A percentile compares a stretch with the other conserved stretches of the same genome.
These are phyloP conservation scores for Quercus tomentella DNA, from an alignment of 331 rosid genomes.

Conservation along the genomic window DNA sequence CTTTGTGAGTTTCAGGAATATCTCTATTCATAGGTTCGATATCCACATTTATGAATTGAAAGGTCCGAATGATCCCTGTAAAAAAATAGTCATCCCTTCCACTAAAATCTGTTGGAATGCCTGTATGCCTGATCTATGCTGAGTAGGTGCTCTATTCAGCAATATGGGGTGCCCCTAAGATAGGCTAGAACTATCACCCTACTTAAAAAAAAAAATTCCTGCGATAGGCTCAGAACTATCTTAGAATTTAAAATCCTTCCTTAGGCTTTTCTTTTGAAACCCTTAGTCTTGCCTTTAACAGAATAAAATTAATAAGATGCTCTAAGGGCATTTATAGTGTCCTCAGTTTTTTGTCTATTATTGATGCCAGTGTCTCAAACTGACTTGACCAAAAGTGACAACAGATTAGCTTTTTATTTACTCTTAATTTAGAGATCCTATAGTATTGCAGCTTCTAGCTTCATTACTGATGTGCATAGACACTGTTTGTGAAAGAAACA, in stretches of 20 bases:
- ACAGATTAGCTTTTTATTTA: background rate
- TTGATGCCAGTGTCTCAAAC: background rate
- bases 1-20: too few species aligned
- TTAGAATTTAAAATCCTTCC: background rate
- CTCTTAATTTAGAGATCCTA: background rate
- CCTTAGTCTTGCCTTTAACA: background rate
- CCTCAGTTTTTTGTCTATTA: background rate
- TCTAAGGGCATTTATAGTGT: background rate
- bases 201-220: too few species aligned
- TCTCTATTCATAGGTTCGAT: too few species aligned
- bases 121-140: too few species aligned
- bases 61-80: too few species aligned
- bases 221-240: background rate
- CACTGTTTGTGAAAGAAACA: background rate
- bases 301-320: background rate
- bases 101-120: too few species aligned
- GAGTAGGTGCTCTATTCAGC: too few species aligned
- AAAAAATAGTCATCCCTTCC: too few species aligned
- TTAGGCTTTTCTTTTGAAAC: background rate
- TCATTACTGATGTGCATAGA: background rate
- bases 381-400: background rate
- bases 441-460: background rate
- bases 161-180: too few species aligned
- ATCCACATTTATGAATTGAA: too few species aligned
- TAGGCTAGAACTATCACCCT: too few species aligned